Conservation (phyloP, 495 filamentous ascomycete species). For the Neurospora sp. region DNA sequence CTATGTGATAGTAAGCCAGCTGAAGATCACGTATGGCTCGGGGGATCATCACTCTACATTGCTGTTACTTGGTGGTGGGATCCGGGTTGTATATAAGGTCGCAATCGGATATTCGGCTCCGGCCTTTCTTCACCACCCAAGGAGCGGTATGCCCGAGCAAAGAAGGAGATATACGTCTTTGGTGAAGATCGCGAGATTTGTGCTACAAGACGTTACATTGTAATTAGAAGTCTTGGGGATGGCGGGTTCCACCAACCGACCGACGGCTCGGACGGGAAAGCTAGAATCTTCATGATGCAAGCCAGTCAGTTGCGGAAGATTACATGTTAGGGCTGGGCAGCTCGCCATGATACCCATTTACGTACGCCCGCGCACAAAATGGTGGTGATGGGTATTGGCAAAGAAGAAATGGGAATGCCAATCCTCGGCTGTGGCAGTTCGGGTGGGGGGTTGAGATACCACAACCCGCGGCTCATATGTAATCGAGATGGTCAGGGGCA, state of each 20-base stretch:
- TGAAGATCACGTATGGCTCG: not conserved
- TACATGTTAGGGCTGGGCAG: not conserved
- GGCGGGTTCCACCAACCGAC: not conserved
- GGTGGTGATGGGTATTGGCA: not conserved
- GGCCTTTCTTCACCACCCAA: not conserved
- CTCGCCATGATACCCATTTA: not conserved
- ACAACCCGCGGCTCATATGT: not conserved
- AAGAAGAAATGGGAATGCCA: not conserved
- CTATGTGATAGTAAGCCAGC: not conserved
- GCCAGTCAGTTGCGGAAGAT: not conserved
- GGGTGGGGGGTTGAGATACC: not conserved
- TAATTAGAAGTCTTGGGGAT: not conserved
- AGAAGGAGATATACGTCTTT: not conserved
- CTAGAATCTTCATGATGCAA: not conserved
- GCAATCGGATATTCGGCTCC: not conserved
- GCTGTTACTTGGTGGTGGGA: not conserved
- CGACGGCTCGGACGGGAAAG: not conserved
- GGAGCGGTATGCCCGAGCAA: not conserved
- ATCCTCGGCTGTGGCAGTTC: not conserved
- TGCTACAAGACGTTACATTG: not conserved
- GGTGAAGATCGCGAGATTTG: not conserved
- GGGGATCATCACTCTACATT: not conserved
- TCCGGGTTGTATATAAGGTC: not conserved
- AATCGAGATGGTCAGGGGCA: not conserved
- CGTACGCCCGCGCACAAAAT: not conserved